phyloP scores from a whole-genome alignment of 2,329 filamentous ascomycete genomes.

The Penicillium psychrosexuale region DNA sequence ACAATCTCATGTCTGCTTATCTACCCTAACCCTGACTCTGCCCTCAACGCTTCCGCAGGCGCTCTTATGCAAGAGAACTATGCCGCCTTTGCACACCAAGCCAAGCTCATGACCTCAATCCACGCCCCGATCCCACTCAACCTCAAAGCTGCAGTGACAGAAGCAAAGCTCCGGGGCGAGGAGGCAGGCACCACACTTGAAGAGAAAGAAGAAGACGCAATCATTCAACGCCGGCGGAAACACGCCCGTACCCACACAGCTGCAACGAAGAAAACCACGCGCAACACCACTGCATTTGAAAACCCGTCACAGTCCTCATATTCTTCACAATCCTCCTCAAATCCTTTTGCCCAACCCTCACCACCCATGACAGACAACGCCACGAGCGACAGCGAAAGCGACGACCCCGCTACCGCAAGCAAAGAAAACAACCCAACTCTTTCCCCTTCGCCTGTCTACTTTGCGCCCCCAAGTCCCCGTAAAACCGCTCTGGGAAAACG shows the following conservation, averaged over 20 bases:
- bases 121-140: constrained; percentile 54
- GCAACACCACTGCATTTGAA: constrained; percentile 3
- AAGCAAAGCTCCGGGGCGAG: constrained; percentile 56
- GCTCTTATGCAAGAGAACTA: constrained; percentile 59
- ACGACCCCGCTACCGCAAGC: constrained; percentile 33
- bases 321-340: neutral
- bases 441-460: constrained; percentile 38
- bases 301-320: neutral
- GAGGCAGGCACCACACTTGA: constrained; percentile 36
- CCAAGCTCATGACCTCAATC: constrained; percentile 60
- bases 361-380: constrained; percentile 9
- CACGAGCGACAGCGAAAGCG: constrained; percentile 20
- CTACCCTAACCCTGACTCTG: constrained; percentile 62
- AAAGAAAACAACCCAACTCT: constrained; percentile 52
- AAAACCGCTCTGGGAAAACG: constrained; percentile 42
- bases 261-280: constrained; percentile 12
- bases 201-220: constrained; percentile 24
- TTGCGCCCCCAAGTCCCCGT: constrained; percentile 36
- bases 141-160: constrained; percentile 45
- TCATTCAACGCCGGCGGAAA: constrained; percentile 16
- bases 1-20: constrained; percentile 62
- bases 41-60: constrained; percentile 60
- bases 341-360: neutral
- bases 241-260: constrained; percentile 10
- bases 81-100: constrained; percentile 55